These are phyloP conservation scores for Ceratobasidium sp. DNA, from an alignment of 1,284 basidiomycete genomes.

Conservation along the genomic window DNA sequence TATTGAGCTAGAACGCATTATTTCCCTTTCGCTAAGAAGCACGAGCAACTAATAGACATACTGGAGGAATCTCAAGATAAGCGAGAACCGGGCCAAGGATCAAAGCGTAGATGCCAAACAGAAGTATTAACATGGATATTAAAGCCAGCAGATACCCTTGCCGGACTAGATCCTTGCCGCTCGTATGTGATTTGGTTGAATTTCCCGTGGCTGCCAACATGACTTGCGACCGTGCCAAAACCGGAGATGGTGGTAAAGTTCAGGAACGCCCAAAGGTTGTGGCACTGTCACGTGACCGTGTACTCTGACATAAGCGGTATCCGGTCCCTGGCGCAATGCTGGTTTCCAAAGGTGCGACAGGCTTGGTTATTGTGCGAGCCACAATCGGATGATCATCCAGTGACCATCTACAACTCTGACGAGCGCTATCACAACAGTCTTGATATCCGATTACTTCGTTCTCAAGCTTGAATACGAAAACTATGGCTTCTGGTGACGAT, in stretches of 20 bases:
- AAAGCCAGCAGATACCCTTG: conserved; percentile 66
- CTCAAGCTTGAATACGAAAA: neutral
- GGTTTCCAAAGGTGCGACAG: no score
- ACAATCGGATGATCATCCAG: no score
- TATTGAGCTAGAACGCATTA: conserved; percentile 57
- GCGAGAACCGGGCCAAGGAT: conserved; percentile 70
- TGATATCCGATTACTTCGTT: neutral
- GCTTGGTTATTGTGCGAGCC: no score
- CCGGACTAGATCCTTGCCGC: neutral
- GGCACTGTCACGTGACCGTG: no score
- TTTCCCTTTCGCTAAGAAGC: conserved; percentile 20
- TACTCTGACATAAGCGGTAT: no score
- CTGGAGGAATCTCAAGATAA: conserved; percentile 67
- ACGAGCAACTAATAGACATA: neutral
- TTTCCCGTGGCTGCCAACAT: no score
- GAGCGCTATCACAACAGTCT: no score
- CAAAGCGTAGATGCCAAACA: conserved; percentile 71
- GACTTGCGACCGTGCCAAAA: no score
- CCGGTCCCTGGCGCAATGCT: no score
- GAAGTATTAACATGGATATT: conserved; percentile 67
- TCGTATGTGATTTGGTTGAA: neutral
- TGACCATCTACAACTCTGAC: no score
- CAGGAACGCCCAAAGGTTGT: no score
- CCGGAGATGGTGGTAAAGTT: no score
- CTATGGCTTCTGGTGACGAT: conserved; percentile 17